Base-by-base conservation (phyloP, 2,329 filamentous ascomycete species). In the Cryphonectria nitschkei region DNA sequence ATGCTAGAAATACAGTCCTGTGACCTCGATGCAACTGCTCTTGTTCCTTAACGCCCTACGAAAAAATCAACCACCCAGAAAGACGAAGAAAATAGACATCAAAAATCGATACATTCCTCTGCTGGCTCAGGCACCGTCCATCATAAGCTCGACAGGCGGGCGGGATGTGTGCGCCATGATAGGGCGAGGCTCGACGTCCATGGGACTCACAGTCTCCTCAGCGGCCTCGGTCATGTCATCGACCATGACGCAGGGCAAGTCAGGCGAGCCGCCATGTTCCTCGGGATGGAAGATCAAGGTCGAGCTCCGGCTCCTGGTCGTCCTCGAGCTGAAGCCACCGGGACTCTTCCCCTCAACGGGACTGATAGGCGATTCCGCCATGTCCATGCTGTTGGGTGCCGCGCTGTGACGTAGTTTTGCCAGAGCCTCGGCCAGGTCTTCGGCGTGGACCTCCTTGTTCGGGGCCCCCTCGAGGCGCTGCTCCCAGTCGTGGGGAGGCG, bases 401-500 rank as follows among this genome's bases (percentile, higher is more conserved):
- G 76, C 72, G 61, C 78, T 75, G 71, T 89, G 85, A 77, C 88
- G 86, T 73, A 92, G 81, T 80, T 87, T 89, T 16, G 89, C 86
- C 60, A 92, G 81, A 1, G 90, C 90, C 67, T 90, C 87, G 26
- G 90, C 90, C 37, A 92, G 83, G 78, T 92, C 90, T 71, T 92
- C 89, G 58, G 90, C 89, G 76, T 92, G 89, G 37, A 92, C 89
- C 76, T 86, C 84, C 81, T 90, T 91, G 79, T 92, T 92, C 70
- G 90, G 90, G 5, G 90, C 90, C 74, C 90, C 90, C 79, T 92
- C 90, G 63, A 91, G 82, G 74, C 85, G 85, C 81, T 89, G 86
- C 82, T 91, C 87, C 90, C 90, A 92, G 75, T 88, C 90, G 76
- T 90, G 89, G 2, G 90, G 90, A 58, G 90, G 90, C 70, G 85